These are phyloP conservation scores for Oemleria cerasiformis DNA, from an alignment of 306 rosid species.

Conservation along the genomic window DNA sequence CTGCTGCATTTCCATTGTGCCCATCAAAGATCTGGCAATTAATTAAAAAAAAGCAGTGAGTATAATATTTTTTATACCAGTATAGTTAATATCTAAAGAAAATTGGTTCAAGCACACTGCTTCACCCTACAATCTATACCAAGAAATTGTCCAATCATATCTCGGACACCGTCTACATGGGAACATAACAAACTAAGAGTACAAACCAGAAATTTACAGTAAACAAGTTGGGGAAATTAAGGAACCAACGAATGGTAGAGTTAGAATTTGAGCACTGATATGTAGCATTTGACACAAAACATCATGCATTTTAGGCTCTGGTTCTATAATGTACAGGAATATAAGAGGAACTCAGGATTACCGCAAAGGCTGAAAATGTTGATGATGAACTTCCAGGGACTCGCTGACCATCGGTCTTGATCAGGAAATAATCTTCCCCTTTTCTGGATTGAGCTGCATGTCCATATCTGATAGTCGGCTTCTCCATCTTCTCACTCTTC, in stretches of 20 bases:
- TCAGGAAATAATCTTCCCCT: constrained; percentile 84
- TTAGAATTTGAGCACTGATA: background rate
- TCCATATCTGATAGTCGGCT: constrained; percentile 74
- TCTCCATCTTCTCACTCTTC: constrained; percentile 90
- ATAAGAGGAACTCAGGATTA: constrained; percentile 27
- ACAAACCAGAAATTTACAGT: background rate
- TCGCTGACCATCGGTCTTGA: constrained; percentile 79
- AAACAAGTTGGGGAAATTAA: background rate
- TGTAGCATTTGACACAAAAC: background rate
- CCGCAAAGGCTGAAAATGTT: constrained; percentile 84
- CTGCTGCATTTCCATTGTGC: constrained; percentile 98
- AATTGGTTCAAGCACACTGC: constrained; percentile 15
- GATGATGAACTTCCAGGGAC: constrained; percentile 77
- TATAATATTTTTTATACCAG: constrained; percentile 7
- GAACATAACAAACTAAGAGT: background rate
- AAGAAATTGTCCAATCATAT: background rate
- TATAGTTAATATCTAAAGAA: constrained; percentile 20
- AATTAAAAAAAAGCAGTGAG: constrained; percentile 21
- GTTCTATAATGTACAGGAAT: background rate
- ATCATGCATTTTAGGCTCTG: background rate
- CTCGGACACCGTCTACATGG: background rate
- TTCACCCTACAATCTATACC: constrained; percentile 14
- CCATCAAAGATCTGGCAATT: constrained; percentile 87
- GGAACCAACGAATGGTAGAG: background rate
- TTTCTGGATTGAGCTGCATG: constrained; percentile 89